Conservation (phyloP, 169 alveolate species). For the Eimeria sp. region DNA sequence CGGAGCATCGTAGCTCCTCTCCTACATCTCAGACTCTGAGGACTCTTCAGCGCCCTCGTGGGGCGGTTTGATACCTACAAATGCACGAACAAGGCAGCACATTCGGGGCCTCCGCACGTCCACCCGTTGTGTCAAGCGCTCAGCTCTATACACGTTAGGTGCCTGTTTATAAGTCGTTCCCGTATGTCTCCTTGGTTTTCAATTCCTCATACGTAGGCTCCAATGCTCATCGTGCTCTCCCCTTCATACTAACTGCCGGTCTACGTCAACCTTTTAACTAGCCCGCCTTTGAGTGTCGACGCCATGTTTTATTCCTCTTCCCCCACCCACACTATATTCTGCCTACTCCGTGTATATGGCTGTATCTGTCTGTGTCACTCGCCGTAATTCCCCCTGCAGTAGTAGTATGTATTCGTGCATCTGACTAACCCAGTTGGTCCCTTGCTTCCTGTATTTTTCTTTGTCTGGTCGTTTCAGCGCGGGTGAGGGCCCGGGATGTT, state of each 20-base stretch:
- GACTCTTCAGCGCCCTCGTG: background rate
- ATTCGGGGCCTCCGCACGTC: background rate
- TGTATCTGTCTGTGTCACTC: no score
- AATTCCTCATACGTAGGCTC: background rate
- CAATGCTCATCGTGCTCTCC: background rate
- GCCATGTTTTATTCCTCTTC: background rate
- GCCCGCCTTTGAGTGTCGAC: background rate
- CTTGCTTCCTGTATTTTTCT: constrained; percentile 15
- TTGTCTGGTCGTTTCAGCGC: constrained; percentile 18
- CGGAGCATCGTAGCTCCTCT: background rate
- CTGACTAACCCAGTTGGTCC: constrained; percentile 20
- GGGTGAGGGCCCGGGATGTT: constrained; percentile 42
- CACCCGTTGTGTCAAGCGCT: background rate
- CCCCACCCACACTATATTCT: background rate
- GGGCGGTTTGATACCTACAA: background rate
- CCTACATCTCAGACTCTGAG: background rate
- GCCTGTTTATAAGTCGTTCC: background rate
- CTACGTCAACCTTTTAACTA: background rate
- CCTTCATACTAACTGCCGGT: background rate
- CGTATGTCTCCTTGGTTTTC: background rate
- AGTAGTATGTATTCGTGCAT: background rate
- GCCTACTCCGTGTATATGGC: background rate
- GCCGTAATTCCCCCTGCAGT: no score
- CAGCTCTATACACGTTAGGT: background rate
- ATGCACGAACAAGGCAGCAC: background rate